phyloP scores from a whole-genome alignment of 1,284 basidiomycete genomes.

The Fomitiporia mediterranea region DNA sequence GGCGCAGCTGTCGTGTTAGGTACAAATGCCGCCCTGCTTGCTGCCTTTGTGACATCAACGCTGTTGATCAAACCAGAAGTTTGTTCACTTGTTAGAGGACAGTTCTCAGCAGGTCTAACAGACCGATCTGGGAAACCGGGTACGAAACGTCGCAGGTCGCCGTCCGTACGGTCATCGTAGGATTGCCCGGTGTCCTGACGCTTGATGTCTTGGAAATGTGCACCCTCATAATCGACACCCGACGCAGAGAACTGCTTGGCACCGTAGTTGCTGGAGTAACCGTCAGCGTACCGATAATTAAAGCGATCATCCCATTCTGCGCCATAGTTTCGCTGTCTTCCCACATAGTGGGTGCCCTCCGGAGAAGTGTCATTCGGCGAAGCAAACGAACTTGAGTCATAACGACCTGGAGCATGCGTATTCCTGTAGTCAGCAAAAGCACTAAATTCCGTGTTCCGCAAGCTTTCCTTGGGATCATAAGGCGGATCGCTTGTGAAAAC shows the following conservation, averaged over 20 bases:
- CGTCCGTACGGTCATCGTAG: slow-evolving; percentile 2
- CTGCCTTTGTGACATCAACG: too few relatives aligned
- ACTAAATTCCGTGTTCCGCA: slow-evolving; percentile 1
- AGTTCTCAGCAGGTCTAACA: background rate
- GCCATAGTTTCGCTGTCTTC: background rate
- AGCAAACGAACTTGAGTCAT: slow-evolving; percentile 8
- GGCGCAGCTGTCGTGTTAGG: background rate
- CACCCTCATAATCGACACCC: background rate
- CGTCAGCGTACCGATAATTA: slow-evolving; percentile 13
- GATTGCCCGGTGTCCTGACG: slow-evolving; percentile 7
- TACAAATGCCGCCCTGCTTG: background rate
- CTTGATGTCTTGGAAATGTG: background rate
- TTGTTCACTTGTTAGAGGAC: too few relatives aligned
- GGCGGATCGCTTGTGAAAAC: slow-evolving; percentile 13
- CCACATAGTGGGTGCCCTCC: slow-evolving; percentile 1
- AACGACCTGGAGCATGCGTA: background rate
- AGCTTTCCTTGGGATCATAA: slow-evolving; percentile 18
- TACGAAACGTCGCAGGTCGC: background rate
- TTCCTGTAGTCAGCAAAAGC: background rate
- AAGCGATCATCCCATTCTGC: slow-evolving; percentile 1
- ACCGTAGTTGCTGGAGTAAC: background rate
- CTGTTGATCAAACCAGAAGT: background rate
- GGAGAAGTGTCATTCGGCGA: slow-evolving; percentile 1
- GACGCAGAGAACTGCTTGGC: background rate
- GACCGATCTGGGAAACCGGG: slow-evolving; percentile 5